Base-by-base conservation (phyloP, 2,329 filamentous ascomycete genomes). In the Colletotrichum spinosum region DNA sequence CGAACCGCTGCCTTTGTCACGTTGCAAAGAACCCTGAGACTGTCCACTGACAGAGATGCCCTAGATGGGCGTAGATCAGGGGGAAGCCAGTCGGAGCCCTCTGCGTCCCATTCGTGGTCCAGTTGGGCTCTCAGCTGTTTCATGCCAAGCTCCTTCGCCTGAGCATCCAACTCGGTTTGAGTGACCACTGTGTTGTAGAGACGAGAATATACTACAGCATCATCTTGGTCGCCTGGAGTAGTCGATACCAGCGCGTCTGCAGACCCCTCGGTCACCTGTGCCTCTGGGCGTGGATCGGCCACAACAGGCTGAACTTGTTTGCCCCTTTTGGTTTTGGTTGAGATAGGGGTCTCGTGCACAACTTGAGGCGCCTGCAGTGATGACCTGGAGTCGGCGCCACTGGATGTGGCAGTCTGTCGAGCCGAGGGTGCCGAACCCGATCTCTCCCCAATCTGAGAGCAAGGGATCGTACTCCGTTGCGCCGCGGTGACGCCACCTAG, bases 31-130 rank as follows among this genome's bases (percentile, higher is more conserved):
- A 38, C 44, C 33, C 51, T 44, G 8, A 67, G 64, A 35, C 59
- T 67, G 49, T 41, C 37, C 37, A 9, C 6, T 25, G 60, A 54
- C 34, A 67, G 34, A 38, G 49, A 35, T 12, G 53, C 8, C 33
- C 60, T 48, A 15, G 48, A 38, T n/a, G 64, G 48, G 12, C 51
- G 34, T 34, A 67, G 15, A 15, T 13, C 37, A n/a, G 33, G n/a
- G 7, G 64, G 64, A 39, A 67, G 60, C 64, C 64, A 67, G 15
- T 67, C 49, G 11, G 45, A 39, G 12, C 33, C 25, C 35, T 59
- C 33, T 15, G 37, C 44, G 9, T 34, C 50, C 60, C 60, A 67
- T 12, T 44, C 42, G 9, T 55, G 35, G 33, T 67, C 50, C 17
- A 67, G 45, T 41, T 39, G 41, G 12, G 15, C 15, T 15, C 54